These are phyloP conservation scores for Nicotiana tomentosiformis DNA, from an alignment of 257 asterid species.

Conservation along the genomic window DNA sequence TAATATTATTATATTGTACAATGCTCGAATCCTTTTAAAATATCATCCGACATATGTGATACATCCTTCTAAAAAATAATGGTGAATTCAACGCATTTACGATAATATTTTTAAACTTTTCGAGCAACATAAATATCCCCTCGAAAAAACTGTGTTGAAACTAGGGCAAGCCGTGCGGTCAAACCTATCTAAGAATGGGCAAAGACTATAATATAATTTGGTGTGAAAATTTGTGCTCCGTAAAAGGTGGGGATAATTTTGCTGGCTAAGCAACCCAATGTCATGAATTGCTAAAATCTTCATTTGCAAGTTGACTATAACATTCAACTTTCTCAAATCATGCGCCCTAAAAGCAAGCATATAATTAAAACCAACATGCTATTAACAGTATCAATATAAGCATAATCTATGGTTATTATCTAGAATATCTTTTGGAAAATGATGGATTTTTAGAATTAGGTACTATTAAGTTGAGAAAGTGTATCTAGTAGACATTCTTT, in stretches of 20 bases:
- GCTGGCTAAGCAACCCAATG: background rate
- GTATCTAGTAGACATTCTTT: background rate
- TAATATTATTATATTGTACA: too few relatives aligned
- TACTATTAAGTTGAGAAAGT: background rate
- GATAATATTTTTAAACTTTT: background rate
- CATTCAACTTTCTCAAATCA: background rate
- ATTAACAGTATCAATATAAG: background rate
- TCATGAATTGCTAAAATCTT: background rate
- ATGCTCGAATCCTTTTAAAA: too few relatives aligned
- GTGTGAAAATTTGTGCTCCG: slow-evolving; percentile 8
- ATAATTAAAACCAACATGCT: background rate
- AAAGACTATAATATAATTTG: background rate
- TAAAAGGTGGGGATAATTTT: slow-evolving; percentile 11
- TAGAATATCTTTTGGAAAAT: background rate
- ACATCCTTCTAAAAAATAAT: too few relatives aligned
- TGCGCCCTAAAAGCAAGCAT: slow-evolving; percentile 4
- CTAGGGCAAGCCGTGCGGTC: slow-evolving; percentile 1
- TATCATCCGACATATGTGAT: too few relatives aligned
- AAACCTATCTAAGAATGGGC: background rate
- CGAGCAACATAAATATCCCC: background rate
- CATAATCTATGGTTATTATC: background rate
- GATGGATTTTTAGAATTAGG: background rate
- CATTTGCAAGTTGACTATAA: background rate
- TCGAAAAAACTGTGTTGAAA: background rate
- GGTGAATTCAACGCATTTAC: too few relatives aligned